These are phyloP conservation scores for Rhododendron molle DNA, from an alignment of 148 eudicot species.

Conservation along the genomic window DNA sequence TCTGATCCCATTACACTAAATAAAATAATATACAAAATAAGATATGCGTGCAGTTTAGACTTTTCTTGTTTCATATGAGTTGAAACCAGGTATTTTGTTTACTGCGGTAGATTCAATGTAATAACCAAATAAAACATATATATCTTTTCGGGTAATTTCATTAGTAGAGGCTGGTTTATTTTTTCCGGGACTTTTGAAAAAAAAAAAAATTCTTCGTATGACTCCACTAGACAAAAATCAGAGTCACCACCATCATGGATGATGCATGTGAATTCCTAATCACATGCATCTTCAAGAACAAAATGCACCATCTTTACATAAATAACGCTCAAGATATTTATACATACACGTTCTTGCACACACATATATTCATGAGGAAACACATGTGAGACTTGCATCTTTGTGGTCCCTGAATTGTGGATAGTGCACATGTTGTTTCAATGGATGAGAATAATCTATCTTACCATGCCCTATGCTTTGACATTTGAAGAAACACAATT, in stretches of 20 bases:
- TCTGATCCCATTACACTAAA: neutral
- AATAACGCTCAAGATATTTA: neutral
- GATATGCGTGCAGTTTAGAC: neutral
- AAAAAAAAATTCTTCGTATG: neutral
- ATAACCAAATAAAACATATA: neutral
- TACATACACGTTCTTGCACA: neutral
- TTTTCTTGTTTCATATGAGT: neutral
- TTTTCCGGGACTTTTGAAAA: neutral
- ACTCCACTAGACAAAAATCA: neutral
- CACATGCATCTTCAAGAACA: neutral
- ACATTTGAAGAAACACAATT: neutral
- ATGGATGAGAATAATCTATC: slow-evolving; percentile 12
- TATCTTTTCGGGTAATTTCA: neutral
- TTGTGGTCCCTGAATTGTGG: slow-evolving; percentile 2
- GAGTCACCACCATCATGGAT: neutral
- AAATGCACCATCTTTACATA: neutral
- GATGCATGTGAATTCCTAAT: neutral
- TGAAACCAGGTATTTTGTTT: neutral
- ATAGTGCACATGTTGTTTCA: slow-evolving; percentile 13
- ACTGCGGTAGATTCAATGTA: neutral
- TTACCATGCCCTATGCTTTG: slow-evolving; percentile 10
- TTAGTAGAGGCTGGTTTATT: neutral
- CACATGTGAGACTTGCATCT: slow-evolving; percentile 14
- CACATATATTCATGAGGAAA: slow-evolving; percentile 4
- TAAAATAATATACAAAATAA: neutral